These are phyloP conservation scores for Epichloe coenophiala DNA, from an alignment of 2,329 filamentous ascomycete species.

Conservation along the genomic window DNA sequence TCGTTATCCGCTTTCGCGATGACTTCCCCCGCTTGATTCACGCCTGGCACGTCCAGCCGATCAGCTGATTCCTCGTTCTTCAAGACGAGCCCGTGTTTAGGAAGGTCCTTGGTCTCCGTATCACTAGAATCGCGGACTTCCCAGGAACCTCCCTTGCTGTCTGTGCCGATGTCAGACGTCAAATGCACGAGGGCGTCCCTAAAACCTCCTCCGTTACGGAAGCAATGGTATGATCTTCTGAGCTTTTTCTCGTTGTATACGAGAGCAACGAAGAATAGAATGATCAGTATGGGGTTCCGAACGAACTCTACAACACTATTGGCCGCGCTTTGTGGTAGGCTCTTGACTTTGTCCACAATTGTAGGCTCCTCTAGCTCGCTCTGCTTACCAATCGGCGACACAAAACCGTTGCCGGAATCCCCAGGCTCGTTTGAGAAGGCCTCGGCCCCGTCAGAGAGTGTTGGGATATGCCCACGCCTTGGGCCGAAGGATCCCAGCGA, in stretches of 20 bases:
- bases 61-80: not conserved
- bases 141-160: not conserved
- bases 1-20: not conserved
- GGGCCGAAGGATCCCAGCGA: conserved; percentile 28
- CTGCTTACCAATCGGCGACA: conserved; percentile 14
- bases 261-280: conserved; percentile 28
- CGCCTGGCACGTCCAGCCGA: not conserved
- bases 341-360: conserved; percentile 36
- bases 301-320: conserved; percentile 41
- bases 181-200: conserved; percentile 13
- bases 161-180: not conserved
- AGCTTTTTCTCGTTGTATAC: conserved; percentile 33
- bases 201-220: conserved; percentile 17
- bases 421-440: conserved; percentile 13
- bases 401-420: conserved; percentile 21
- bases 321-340: conserved; percentile 34
- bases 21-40: not conserved
- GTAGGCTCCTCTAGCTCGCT: conserved; percentile 23
- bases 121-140: not conserved
- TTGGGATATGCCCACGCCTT: conserved; percentile 22
- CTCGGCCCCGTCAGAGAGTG: conserved; percentile 22
- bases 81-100: not conserved
- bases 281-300: conserved; percentile 38
- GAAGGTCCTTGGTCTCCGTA: not conserved
- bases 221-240: conserved; percentile 24